Evolutionary conservation across 2,329 filamentous ascomycete genomes (phyloP).

Genomic region (Diaporthe longicolla): DNA sequence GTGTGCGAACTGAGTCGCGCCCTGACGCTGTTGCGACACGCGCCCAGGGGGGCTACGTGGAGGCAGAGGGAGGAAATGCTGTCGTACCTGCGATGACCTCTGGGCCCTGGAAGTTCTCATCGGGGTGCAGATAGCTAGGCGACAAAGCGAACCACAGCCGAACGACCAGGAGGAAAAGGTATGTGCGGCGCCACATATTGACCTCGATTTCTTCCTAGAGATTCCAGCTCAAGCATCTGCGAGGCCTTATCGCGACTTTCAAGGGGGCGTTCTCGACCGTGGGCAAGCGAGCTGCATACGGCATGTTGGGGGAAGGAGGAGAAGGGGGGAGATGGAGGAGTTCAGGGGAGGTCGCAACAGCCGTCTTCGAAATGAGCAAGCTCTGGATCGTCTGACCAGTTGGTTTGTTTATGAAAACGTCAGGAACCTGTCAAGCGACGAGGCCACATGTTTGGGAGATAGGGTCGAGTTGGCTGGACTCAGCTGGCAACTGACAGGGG

Average conservation of each 20-base stretch:
- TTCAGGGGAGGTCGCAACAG: slow-evolving; percentile 3
- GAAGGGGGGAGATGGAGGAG: neutral
- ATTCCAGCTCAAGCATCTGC: slow-evolving; percentile 46
- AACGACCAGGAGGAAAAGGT: slow-evolving; percentile 86
- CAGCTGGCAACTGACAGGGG: slow-evolving; percentile 37
- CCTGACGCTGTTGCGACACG: neutral
- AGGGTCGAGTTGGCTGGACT: slow-evolving; percentile 25
- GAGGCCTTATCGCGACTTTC: slow-evolving; percentile 40
- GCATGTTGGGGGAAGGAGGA: slow-evolving; percentile 37
- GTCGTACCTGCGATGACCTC: slow-evolving; percentile 93
- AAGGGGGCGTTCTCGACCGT: slow-evolving; percentile 42
- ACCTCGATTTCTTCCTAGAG: slow-evolving; percentile 43
- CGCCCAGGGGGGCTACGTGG: neutral
- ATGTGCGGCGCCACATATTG: slow-evolving; percentile 91
- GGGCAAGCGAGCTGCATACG: slow-evolving; percentile 40
- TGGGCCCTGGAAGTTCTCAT: slow-evolving; percentile 98
- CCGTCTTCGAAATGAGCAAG: neutral
- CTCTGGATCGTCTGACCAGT: slow-evolving; percentile 35
- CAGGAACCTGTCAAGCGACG: slow-evolving; percentile 32
- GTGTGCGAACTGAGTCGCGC: neutral
- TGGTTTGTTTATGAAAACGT: slow-evolving; percentile 38
- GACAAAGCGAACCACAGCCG: slow-evolving; percentile 95
- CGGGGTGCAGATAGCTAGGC: slow-evolving; percentile 96
- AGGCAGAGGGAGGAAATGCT: neutral
- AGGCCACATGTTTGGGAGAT: slow-evolving; percentile 42